Base-by-base conservation (phyloP, 2,329 filamentous ascomycete species). In the Fusarium fujikuroi region DNA sequence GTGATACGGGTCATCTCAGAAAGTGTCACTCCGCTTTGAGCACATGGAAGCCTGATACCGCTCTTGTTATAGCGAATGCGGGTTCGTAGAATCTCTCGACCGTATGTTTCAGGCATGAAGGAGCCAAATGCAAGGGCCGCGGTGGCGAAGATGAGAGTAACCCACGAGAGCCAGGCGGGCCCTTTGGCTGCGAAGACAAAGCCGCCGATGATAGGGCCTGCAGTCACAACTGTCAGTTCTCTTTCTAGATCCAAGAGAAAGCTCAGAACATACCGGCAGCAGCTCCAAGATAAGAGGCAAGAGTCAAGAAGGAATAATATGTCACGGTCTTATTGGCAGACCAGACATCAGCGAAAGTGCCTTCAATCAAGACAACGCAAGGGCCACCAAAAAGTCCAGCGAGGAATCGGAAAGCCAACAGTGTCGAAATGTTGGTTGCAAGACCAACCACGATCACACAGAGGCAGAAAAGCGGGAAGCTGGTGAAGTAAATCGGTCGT, bases 51-150 rank as follows among this genome's bases (percentile, higher is more conserved):
- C 1, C 46, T 44, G 7, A 63, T 52, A 1, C 44, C 58, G 15
- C 57, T 64, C 19, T 23, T 52, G 37, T 64, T 64, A 19, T 63
- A 63, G 6, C 28, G 61, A 28, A 63, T 63, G 9, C 61, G 61
- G 4, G 58, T 53, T 52, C 58, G 36, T 18, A 50, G 3, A 7
- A 64, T 62, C 18, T 63, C 36, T 16, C 58, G 57, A 2, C 23
- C 21, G 39, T 64, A 52, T 18, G 61, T 64, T 6, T 64, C 61
- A 1, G 61, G 61, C 61, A 64, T 63, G 32, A 63, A 64, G 7
- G 44, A 62, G 5, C 44, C 44, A 11, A 64, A 64, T 9, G 61
- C 61, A 16, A 63, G 36, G 16, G 57, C 32, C 28, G 36, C 30
- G 12, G 39, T 52, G 3, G 37, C 61, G 21, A 64, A 53, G 5